Percentiles rank a stretch among this genome's conserved stretches.
phyloP scores from a whole-genome alignment of 257 asterid species.

The Solanum appendiculatum region DNA sequence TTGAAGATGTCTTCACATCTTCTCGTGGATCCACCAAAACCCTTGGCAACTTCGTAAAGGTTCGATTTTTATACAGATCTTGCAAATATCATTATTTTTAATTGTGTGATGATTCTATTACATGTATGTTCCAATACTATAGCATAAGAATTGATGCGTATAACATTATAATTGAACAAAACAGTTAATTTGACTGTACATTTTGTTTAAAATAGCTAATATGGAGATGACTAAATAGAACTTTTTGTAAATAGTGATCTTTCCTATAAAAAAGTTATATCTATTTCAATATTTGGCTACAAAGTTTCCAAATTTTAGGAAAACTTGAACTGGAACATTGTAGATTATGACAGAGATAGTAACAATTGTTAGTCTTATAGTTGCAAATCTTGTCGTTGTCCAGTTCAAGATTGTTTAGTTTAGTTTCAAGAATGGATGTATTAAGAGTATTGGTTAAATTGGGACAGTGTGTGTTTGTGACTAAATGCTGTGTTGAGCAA shows the following conservation, averaged over 20 bases:
- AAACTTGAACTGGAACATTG: background rate
- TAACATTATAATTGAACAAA: background rate
- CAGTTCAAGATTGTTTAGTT: background rate
- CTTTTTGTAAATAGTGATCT: background rate
- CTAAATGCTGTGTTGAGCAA: background rate
- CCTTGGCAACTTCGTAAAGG: constrained; percentile 89
- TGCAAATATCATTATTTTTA: background rate
- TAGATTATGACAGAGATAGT: too few relatives aligned
- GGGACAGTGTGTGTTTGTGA: background rate
- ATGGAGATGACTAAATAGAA: background rate
- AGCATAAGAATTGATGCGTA: background rate
- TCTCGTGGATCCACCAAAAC: constrained; percentile 93
- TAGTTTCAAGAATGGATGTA: background rate
- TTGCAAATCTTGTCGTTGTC: background rate
- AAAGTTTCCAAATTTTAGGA: background rate
- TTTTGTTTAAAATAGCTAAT: background rate
- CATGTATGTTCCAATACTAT: background rate
- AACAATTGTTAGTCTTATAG: background rate
- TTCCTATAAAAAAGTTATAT: background rate
- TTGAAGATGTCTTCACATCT: constrained; percentile 76
- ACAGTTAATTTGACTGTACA: background rate
- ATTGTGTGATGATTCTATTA: background rate
- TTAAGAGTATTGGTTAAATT: background rate
- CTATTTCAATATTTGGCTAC: background rate
- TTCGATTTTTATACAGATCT: background rate